phyloP scores from a whole-genome alignment of 2,329 filamentous ascomycete species.

The Cladosporium sp. region DNA sequence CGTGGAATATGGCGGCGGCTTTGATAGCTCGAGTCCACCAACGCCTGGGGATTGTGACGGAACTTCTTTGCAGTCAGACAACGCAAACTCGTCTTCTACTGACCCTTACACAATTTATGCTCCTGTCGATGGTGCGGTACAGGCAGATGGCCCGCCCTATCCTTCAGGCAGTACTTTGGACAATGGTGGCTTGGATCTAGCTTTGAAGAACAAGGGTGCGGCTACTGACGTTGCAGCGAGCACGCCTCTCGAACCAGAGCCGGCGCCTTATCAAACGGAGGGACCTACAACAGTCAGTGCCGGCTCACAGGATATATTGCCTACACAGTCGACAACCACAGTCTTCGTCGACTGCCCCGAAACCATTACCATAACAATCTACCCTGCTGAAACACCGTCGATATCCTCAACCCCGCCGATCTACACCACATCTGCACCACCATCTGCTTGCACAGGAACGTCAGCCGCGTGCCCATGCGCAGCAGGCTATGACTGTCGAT shows the following conservation, averaged over 20 bases:
- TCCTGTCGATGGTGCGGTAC: neutral
- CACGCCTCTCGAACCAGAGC: neutral
- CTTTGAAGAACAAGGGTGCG: neutral
- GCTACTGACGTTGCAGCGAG: neutral
- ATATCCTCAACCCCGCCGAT: slow-evolving; percentile 11
- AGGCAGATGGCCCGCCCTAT: neutral
- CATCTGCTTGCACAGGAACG: slow-evolving; percentile 25
- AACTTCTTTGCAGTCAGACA: slow-evolving; percentile 9
- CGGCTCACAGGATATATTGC: neutral
- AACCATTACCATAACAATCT: slow-evolving; percentile 28
- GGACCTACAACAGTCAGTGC: neutral
- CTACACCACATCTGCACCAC: slow-evolving; percentile 20
- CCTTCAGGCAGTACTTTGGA: neutral
- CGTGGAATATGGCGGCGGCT: slow-evolving; percentile 41
- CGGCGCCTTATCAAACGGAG: neutral
- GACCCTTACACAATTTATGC: slow-evolving; percentile 15
- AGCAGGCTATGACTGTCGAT: slow-evolving; percentile 24
- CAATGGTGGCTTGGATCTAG: neutral
- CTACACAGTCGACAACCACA: slow-evolving; percentile 22
- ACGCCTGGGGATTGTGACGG: slow-evolving; percentile 35
- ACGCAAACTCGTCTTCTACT: slow-evolving; percentile 1
- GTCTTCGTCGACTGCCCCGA: slow-evolving; percentile 26
- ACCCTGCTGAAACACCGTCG: slow-evolving; percentile 9
- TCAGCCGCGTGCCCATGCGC: slow-evolving; percentile 27
- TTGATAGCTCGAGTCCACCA: slow-evolving; percentile 31